Evolutionary conservation across 495 filamentous ascomycete genomes (phyloP), one percentile per base, ranked within the genome.

Genomic region (Annulohypoxylon moriforme): DNA sequence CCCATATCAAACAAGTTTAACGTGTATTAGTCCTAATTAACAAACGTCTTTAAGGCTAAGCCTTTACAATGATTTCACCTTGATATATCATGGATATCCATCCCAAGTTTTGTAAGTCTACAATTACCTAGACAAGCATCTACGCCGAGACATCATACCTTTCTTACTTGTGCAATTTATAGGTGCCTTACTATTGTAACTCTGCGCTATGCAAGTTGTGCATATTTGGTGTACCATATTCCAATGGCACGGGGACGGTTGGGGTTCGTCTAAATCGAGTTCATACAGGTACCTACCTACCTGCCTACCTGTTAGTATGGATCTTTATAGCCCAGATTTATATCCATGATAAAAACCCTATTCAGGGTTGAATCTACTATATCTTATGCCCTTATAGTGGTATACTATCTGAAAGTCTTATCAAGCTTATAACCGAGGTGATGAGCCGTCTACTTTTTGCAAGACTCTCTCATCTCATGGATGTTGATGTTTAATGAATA

Each of bases 81-180:
- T 40, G 9, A 10, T 11, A 10, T 36, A 13, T 36, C 9, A 14
- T 40, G 4, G 14, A n/a, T n/a, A 31, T 20, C 0, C 10, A 20
- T 58, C 67, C 69, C 63, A 71, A 67, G 69, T 62, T 72, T 72
- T 55, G 4, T 57, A 33, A 6, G 22, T 8, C 10, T 13, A 36
- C 0, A 46, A 25, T 3, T 55, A 55, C 13, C 29, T 57, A 57
- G 8, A 16, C 18, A 55, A 20, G 29, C 14, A 36, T 16, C 6
- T 34, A 8, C n/a, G 22, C 55, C 55, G 4, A 25, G 8, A 53
- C 56, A 46, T 44, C 14, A 4, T 25, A 44, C 16, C 10, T 49
- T 4, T 18, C 7, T 53, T 16, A n/a, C 36, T 40, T 14, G 4
- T 9, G 7, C 7, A 46, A 34, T 24, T 53, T 44, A 44, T 14